Evolutionary conservation across 331 rosid genomes (phyloP), one percentile per base, ranked within the genome.

Genomic region (Malus hybrid): DNA sequence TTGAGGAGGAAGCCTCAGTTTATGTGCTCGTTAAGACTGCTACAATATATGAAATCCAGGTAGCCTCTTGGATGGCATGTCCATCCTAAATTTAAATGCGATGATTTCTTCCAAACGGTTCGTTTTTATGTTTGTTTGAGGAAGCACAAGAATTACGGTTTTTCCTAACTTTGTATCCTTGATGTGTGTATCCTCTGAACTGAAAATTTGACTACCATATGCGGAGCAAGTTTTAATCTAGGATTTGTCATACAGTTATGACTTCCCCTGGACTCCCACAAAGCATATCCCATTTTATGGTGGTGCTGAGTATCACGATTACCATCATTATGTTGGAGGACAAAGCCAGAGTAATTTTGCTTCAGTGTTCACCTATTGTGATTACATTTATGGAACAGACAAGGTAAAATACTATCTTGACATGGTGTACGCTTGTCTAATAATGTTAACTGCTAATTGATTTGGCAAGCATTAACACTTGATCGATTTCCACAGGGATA

Each of bases 291-390:
- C 99, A 50, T 92, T 94, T 84, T 94, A 94, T 64, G 99, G 93
- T 29, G 99, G 99, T 20, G 90, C 99, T 62, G 99, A 94, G 75
- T 76, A 94, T 83, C 99, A 94, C 67, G 99, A 94, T 84, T 94
- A 91, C 84, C 99, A 94, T 85, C 99, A 94, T 82, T 94, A 91
- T 82, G 97, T 94, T 78, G 99, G 99, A 60, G 90, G 93, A 76
- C 93, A 86, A 77, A 94, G 99, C 90, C 97, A 92, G 4, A 94
- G 99, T 83, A 94, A 94, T 78, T 94, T 92, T 44, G 96, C 99
- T 59, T 94, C 99, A 65, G 95, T 90, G 76, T 94, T 94, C 86
- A 94, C 99, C 70, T 94, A 88, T 87, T 94, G 99, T 78, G 99
- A 94, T 84, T 92, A 83, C 87, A 84, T 94, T 77, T 94, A 94